These are phyloP conservation scores for Cardamine occulta DNA, from an alignment of 345 rosid species.

Conservation along the genomic window DNA sequence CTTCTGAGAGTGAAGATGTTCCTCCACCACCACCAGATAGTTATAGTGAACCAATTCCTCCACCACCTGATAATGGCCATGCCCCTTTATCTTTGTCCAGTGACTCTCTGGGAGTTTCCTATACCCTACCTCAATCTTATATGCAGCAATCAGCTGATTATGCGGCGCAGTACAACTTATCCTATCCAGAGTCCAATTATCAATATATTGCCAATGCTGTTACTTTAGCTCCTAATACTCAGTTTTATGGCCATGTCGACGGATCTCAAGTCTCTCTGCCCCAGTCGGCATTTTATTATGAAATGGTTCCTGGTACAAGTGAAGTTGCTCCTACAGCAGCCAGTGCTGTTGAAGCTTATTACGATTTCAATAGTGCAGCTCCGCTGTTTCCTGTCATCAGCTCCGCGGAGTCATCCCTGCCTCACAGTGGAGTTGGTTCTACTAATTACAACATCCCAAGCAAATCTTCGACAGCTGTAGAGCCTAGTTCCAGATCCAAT, in stretches of 20 bases:
- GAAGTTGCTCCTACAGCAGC: constrained; percentile 59
- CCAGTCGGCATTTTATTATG: constrained; percentile 63
- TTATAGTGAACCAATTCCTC: constrained; percentile 71
- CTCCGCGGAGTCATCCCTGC: constrained; percentile 50
- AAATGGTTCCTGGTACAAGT: constrained; percentile 57
- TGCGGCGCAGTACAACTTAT: constrained; percentile 54
- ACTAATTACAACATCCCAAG: constrained; percentile 42
- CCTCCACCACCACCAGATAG: constrained; percentile 92
- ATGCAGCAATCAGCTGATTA: constrained; percentile 59
- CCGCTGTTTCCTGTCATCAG: constrained; percentile 52
- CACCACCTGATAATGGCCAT: constrained; percentile 67
- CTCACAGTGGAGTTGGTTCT: constrained; percentile 48
- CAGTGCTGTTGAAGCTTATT: constrained; percentile 59
- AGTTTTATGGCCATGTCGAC: constrained; percentile 67
- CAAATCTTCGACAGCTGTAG: constrained; percentile 41
- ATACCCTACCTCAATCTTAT: constrained; percentile 50
- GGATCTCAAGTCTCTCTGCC: constrained; percentile 66
- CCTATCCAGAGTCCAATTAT: constrained; percentile 57
- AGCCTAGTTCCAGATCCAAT: constrained; percentile 40
- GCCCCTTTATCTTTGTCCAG: constrained; percentile 59
- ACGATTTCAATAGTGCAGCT: constrained; percentile 55
- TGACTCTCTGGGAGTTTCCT: constrained; percentile 65
- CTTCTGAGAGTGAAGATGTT: constrained; percentile 73
- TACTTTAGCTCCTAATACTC: constrained; percentile 48
- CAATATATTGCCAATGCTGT: constrained; percentile 59